These are phyloP conservation scores for Paecilomyces sp. DNA, from an alignment of 2,329 filamentous ascomycete species.

Conservation along the genomic window DNA sequence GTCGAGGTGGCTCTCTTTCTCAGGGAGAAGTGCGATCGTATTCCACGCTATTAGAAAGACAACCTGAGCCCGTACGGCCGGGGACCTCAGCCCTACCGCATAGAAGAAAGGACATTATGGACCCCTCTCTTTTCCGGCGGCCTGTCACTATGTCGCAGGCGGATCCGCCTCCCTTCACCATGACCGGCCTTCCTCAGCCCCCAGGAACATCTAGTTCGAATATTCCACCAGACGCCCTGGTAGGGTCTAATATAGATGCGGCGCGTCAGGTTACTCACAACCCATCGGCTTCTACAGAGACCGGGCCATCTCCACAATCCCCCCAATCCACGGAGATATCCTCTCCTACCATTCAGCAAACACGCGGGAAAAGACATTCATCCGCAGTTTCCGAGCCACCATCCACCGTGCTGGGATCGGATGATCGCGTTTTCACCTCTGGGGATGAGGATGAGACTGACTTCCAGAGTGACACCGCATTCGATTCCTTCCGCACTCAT, in stretches of 20 bases:
- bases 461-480: slow-evolving; percentile 54
- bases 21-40: slow-evolving; percentile 7
- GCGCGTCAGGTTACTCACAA: neutral
- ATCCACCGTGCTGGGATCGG: slow-evolving; percentile 54
- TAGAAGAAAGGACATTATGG: slow-evolving; percentile 34
- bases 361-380: slow-evolving; percentile 46
- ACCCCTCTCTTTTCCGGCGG: slow-evolving; percentile 30
- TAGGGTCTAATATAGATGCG: neutral
- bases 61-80: slow-evolving; percentile 3
- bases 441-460: slow-evolving; percentile 57
- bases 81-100: slow-evolving; percentile 7
- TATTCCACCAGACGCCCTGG: slow-evolving; percentile 1
- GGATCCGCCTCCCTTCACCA: slow-evolving; percentile 5
- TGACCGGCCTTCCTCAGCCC: neutral
- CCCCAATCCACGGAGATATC: slow-evolving; percentile 5
- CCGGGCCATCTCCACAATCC: slow-evolving; percentile 1
- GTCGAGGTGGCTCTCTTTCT: slow-evolving; percentile 6
- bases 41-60: slow-evolving; percentile 19
- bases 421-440: slow-evolving; percentile 52
- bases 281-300: neutral
- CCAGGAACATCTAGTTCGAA: neutral
- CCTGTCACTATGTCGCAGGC: slow-evolving; percentile 25
- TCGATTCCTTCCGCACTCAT: slow-evolving; percentile 56
- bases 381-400: slow-evolving; percentile 52
- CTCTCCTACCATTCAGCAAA: slow-evolving; percentile 22